A percentile compares a stretch with the other conserved stretches of the same genome.
Evolutionary conservation across 129 eudicot species (phyloP).

Genomic region (Helianthus tuberosus): DNA sequence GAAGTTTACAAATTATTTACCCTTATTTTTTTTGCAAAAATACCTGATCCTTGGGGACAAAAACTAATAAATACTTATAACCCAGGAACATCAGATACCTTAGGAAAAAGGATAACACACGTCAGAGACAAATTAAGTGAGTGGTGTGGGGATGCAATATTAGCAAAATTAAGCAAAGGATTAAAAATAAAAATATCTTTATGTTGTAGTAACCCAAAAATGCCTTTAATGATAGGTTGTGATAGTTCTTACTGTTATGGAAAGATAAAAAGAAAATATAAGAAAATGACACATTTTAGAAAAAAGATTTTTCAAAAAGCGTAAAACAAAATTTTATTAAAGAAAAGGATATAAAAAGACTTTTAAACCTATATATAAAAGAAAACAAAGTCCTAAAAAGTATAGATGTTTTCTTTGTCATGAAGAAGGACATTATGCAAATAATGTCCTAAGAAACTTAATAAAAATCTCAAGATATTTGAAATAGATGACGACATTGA

Average conservation of each 20-base stretch:
- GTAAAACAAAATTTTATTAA: constrained; percentile 6
- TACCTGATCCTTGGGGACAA: background rate
- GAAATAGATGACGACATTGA: too few relatives aligned
- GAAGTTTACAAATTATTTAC: too few relatives aligned
- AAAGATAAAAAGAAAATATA: background rate
- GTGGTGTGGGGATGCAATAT: background rate
- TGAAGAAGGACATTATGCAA: too few relatives aligned
- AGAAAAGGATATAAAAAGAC: background rate
- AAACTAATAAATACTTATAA: background rate
- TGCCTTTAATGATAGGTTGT: background rate
- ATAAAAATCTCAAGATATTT: too few relatives aligned
- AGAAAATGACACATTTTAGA: background rate
- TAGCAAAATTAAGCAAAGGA: background rate
- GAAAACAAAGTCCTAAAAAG: background rate
- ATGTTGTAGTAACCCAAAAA: background rate
- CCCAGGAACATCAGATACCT: background rate
- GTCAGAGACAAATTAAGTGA: constrained; percentile 7
- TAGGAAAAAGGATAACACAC: background rate
- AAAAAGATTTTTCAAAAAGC: background rate
- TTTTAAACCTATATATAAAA: background rate
- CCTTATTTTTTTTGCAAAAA: constrained; percentile 1
- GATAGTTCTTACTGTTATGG: background rate
- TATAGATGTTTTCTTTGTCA: too few relatives aligned
- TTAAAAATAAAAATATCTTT: constrained; percentile 1
- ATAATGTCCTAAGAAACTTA: too few relatives aligned